A percentile compares a stretch with the other conserved stretches of the same genome.
Evolutionary conservation across 352 stramenopile species (phyloP).

Genomic region (Globisporangium nagaii): DNA sequence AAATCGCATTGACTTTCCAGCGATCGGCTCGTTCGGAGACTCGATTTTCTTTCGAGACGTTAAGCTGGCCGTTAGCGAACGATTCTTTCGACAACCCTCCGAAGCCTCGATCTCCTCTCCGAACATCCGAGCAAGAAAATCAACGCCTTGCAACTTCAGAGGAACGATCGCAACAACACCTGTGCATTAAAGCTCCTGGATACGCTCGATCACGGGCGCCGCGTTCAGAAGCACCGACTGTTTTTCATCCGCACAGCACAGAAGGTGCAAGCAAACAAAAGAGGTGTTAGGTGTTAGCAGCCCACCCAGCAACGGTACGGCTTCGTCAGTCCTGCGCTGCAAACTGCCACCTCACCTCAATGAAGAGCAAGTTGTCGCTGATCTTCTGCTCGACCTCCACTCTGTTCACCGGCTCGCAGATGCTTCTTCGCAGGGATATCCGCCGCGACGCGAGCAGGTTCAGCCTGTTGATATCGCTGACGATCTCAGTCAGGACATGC

Average conservation of each 20-base stretch:
- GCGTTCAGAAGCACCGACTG: conserved; percentile 13
- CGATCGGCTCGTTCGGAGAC: no score
- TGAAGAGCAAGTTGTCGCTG: conserved; percentile 32
- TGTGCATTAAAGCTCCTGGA: not conserved
- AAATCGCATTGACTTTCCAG: no score
- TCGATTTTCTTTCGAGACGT: no score
- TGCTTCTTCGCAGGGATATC: conserved; percentile 5
- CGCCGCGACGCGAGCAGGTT: not conserved
- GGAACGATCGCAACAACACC: not conserved
- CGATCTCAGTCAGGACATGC: not conserved
- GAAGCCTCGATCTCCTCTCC: no score
- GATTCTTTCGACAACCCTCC: no score
- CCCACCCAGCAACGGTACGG: no score
- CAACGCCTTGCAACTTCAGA: not conserved
- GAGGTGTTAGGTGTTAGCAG: no score
- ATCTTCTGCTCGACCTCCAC: conserved; percentile 24
- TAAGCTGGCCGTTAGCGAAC: no score
- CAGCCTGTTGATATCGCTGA: conserved; percentile 1
- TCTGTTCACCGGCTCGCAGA: not conserved
- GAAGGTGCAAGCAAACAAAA: no score
- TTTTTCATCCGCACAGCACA: not conserved
- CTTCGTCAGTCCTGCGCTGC: no score
- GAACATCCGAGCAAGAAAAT: no score
- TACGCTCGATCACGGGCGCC: conserved; percentile 10
- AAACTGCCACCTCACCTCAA: conserved; percentile 31